phyloP scores from a whole-genome alignment of 192 early-diverging fungal species.

The Entomortierella parvispora region DNA sequence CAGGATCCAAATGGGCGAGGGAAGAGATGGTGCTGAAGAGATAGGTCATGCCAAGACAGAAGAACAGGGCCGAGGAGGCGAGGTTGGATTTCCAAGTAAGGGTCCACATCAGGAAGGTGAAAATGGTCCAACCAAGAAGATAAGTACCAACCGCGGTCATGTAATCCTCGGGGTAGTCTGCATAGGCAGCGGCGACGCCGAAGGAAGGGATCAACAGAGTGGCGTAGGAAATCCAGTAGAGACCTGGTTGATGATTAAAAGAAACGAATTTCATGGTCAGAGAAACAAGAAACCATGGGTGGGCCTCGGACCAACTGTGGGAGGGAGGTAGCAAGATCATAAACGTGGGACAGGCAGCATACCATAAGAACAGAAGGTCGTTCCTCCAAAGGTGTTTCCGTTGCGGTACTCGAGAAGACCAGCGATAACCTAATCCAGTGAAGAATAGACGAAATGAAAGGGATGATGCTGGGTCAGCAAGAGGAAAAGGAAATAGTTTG shows the following conservation, averaged over 20 bases:
- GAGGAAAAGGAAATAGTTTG: too few relatives aligned
- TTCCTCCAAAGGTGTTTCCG: slow-evolving; percentile 46
- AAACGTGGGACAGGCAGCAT: neutral
- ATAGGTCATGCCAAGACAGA: slow-evolving; percentile 57
- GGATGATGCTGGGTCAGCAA: neutral
- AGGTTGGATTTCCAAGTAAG: slow-evolving; percentile 58
- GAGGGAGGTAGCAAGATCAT: neutral
- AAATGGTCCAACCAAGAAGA: slow-evolving; percentile 60
- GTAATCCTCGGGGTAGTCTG: slow-evolving; percentile 46
- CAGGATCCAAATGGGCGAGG: slow-evolving; percentile 56
- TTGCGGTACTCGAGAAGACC: slow-evolving; percentile 38
- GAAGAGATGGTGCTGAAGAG: slow-evolving; percentile 51
- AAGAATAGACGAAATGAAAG: neutral
- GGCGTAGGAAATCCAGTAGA: slow-evolving; percentile 66
- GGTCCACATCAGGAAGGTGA: slow-evolving; percentile 62
- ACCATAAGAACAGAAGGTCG: slow-evolving; percentile 44
- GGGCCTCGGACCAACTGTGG: neutral
- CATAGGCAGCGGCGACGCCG: slow-evolving; percentile 55
- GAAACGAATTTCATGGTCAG: too few relatives aligned
- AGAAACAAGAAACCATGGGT: too few relatives aligned
- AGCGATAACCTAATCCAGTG: slow-evolving; percentile 25
- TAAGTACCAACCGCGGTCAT: slow-evolving; percentile 59
- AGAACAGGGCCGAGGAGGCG: slow-evolving; percentile 54
- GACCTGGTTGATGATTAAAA: slow-evolving; percentile 23
- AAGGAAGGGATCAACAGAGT: slow-evolving; percentile 60